These are phyloP conservation scores for Aulographum hederae DNA, from an alignment of 2,329 filamentous ascomycete genomes.

Conservation along the genomic window DNA sequence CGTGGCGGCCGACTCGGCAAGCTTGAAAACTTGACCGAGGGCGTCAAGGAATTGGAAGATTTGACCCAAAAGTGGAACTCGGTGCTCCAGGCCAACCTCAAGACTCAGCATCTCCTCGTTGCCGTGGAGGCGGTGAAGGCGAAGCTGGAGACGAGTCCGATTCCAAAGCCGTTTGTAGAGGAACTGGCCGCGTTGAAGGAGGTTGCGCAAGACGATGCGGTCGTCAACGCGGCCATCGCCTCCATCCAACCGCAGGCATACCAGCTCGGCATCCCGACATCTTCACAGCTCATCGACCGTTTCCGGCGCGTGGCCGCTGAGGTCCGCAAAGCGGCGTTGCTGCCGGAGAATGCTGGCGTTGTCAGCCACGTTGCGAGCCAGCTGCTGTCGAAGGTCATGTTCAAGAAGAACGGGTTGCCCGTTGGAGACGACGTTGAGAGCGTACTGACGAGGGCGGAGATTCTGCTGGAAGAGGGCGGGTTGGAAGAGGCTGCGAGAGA, in stretches of 20 bases:
- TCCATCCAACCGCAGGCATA: slow-evolving; percentile 90
- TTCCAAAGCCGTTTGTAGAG: slow-evolving; percentile 70
- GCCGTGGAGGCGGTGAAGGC: slow-evolving; percentile 85
- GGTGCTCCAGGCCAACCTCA: slow-evolving; percentile 76
- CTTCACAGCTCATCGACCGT: slow-evolving; percentile 77
- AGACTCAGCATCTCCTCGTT: slow-evolving; percentile 90
- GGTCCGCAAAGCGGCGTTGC: slow-evolving; percentile 81
- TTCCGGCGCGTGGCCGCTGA: slow-evolving; percentile 86
- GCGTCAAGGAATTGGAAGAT: slow-evolving; percentile 62
- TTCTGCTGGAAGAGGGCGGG: slow-evolving; percentile 78
- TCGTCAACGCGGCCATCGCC: slow-evolving; percentile 87
- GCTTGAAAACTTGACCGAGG: slow-evolving; percentile 59
- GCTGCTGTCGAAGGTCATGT: slow-evolving; percentile 82
- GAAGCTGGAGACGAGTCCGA: slow-evolving; percentile 37
- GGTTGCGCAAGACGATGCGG: slow-evolving; percentile 63
- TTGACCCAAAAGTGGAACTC: slow-evolving; percentile 80
- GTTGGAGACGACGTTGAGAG: slow-evolving; percentile 85
- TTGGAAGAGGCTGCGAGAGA: slow-evolving; percentile 81
- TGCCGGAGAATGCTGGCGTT: slow-evolving; percentile 86
- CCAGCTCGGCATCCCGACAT: slow-evolving; percentile 72
- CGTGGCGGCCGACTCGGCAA: slow-evolving; percentile 73
- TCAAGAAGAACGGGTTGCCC: slow-evolving; percentile 76
- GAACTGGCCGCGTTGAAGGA: slow-evolving; percentile 93
- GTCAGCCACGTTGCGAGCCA: slow-evolving; percentile 85
- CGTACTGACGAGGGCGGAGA: slow-evolving; percentile 76